These are phyloP conservation scores for Arabidopsis lyrata DNA, from an alignment of 441 rosid genomes.

Conservation along the genomic window DNA sequence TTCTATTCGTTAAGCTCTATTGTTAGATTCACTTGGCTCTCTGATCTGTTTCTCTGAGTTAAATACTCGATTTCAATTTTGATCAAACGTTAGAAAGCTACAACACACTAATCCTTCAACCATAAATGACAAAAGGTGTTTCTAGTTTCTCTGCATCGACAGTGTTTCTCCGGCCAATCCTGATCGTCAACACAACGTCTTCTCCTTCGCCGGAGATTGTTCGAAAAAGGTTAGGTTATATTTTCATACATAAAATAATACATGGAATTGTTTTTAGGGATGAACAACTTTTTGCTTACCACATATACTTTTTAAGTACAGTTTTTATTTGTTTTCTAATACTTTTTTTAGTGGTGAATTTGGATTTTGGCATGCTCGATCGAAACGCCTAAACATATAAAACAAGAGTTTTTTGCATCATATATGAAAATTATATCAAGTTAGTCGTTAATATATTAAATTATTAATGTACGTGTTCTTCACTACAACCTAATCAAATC, in stretches of 20 bases:
- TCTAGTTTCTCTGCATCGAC: slow-evolving; percentile 25
- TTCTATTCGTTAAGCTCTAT: slow-evolving; percentile 18
- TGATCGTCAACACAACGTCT: slow-evolving; percentile 33
- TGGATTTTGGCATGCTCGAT: background rate
- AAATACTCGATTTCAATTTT: slow-evolving; percentile 2
- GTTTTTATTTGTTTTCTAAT: background rate
- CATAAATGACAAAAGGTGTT: slow-evolving; percentile 57
- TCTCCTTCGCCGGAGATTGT: slow-evolving; percentile 49
- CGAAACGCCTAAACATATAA: background rate
- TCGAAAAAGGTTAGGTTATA: slow-evolving; percentile 29
- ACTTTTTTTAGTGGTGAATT: slow-evolving; percentile 2
- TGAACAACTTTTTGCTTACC: background rate
- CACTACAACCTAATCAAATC: background rate
- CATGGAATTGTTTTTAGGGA: background rate
- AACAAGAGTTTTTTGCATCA: background rate
- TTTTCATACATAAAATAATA: background rate
- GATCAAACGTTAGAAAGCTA: slow-evolving; percentile 32
- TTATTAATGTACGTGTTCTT: background rate
- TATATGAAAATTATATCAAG: background rate
- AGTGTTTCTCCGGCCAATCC: slow-evolving; percentile 36
- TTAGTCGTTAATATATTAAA: background rate
- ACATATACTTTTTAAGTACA: background rate
- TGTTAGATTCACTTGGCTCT: slow-evolving; percentile 20
- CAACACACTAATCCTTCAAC: slow-evolving; percentile 40
- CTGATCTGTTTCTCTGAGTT: slow-evolving; percentile 7